Evolutionary conservation across 495 filamentous ascomycete species (phyloP), one percentile per base, ranked within the genome.

Genomic region (Immersiella caudata): DNA sequence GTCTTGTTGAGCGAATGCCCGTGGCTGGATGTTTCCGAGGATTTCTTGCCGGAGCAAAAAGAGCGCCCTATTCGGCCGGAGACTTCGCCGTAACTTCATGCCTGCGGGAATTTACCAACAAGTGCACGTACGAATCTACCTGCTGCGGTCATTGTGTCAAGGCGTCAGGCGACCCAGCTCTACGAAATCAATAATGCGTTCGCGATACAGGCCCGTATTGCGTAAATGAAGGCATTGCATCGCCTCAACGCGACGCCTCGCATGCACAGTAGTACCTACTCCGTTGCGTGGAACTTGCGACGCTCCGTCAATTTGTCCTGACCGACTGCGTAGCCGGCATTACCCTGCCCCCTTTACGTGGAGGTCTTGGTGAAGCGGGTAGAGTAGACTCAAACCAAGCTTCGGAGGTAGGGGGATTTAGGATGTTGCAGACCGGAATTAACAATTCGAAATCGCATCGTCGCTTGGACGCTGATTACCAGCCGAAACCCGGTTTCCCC

Each of bases 151-250:
- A 33, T 27, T 33, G 56, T 59, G 25, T 35, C 56, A 59, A 26
- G 60, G 18, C 11, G 18, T 50, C 33, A 62, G 35, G 60, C 60
- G 60, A 62, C 35, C 21, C 25, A 60, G 60, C 14, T 22, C 20
- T 62, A n/a, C 21, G 20, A 25, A 46, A n/a, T n/a, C 29, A 12
- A 25, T 25, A 35, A 60, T 36, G 57, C 25, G 12, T 60, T 59
- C 60, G 60, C 60, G 60, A 62, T 62, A 62, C 60, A 62, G 27
- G 8, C 33, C 60, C 60, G 60, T 25, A 62, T 62, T 62, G 60
- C 60, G 60, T 49, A 62, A 62, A 62, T 62, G n/a, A 46, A 50
- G 36, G 56, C 56, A 27, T 59, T 50, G 60, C 60, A 62, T 50
- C 60, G 60, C 60, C 60, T 50, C 60, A 62, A 62, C 57, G 60